These are phyloP conservation scores for Eucalyptus marginata DNA, from an alignment of 345 rosid genomes.

Conservation along the genomic window DNA sequence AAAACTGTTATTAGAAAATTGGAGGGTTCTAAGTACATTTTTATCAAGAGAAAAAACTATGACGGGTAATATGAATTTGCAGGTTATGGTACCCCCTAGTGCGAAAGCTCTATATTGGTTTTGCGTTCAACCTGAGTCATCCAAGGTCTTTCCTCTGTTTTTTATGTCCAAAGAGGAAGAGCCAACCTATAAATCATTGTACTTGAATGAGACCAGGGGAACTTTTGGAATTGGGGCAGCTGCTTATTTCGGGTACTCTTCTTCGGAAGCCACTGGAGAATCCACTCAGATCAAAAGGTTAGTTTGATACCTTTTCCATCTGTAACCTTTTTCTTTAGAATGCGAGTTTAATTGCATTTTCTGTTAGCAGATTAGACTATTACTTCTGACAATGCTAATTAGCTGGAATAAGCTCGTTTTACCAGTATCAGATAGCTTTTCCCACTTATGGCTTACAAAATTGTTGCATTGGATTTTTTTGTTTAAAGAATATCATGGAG, in stretches of 20 bases:
- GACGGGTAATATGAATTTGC: neutral
- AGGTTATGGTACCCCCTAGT: slow-evolving; percentile 87
- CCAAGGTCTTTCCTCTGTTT: slow-evolving; percentile 59
- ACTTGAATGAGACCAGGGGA: slow-evolving; percentile 46
- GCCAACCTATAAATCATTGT: slow-evolving; percentile 39
- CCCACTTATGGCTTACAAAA: neutral
- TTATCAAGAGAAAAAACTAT: neutral
- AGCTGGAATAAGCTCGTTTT: neutral
- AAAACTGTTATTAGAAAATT: neutral
- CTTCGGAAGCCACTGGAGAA: slow-evolving; percentile 12
- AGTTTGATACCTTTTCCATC: neutral
- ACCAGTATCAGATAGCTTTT: neutral
- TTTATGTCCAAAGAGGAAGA: slow-evolving; percentile 57
- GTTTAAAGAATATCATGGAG: neutral
- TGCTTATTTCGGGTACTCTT: slow-evolving; percentile 33
- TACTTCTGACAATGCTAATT: neutral
- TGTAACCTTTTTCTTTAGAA: neutral
- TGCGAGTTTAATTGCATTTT: neutral
- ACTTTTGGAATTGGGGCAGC: slow-evolving; percentile 79
- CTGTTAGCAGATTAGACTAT: neutral
- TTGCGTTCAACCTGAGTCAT: slow-evolving; percentile 49
- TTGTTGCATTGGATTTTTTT: neutral
- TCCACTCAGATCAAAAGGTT: slow-evolving; percentile 38
- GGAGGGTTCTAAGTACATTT: neutral
- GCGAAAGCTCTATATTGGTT: slow-evolving; percentile 86